Base-by-base conservation (phyloP, 176 grass and related monocot species). In the Oryza meridionalis region DNA sequence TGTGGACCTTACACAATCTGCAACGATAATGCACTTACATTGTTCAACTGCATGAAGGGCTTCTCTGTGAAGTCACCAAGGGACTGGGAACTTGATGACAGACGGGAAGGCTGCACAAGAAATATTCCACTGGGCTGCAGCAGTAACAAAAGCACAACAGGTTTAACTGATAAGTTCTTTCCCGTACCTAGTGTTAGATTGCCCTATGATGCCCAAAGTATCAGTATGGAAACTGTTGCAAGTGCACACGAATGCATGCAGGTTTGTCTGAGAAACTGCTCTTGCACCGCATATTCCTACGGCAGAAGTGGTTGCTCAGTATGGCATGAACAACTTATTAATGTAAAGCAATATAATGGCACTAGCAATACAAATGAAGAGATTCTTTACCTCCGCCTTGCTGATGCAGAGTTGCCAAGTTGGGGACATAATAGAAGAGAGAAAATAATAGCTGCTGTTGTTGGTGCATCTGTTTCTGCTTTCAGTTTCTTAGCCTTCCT, bases 341-440 rank as follows among this genome's bases (percentile, higher is more conserved):
- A 53, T 53, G 80, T 65, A 26, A 58, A 87, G 14, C 11, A 22
- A 43, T 15, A 26, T n/a, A 81, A 68, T 70, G 38, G 24, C 32
- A 50, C 25, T 47, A 27, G 40, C 9, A 22, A 5, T 43, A 42
- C 35, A 24, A 35, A 38, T 9, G 84, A 26, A 70, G 85, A 78
- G 37, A 77, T 85, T 29, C 69, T 91, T 11, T 84, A 91, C 32
- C 85, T 91, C 75, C 89, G 89, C 2, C 70, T 91, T 29, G 80
- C 84, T 31, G 66, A 81, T 37, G 70, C 61, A 21, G 85, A 91
- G 68, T 3, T 90, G 16, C 45, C 77, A 10, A 62, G 15, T 53
- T 35, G 33, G 33, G 33, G 33, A 35, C 5, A 35, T 35, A 35
- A 35, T 5, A 35, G 33, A 35, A 35, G 33, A 35, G 17, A 53